Evolutionary conservation across 306 rosid species (phyloP).

Genomic region (Cercis canadensis): DNA sequence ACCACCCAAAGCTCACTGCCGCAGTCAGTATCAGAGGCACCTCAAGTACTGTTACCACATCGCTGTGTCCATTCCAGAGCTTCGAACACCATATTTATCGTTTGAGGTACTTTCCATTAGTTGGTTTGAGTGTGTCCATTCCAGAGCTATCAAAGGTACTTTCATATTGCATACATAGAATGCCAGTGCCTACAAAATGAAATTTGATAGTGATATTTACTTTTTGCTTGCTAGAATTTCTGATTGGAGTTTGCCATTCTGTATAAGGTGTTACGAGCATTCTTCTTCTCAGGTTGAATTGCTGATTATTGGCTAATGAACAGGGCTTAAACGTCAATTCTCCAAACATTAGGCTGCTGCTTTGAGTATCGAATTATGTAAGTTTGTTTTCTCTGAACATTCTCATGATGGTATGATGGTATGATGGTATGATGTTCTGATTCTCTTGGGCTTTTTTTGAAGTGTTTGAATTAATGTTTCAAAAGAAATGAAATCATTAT

Average conservation of each 20-base stretch:
- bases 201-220: too few relatives aligned
- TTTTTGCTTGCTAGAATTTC: background rate
- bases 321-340: too few relatives aligned
- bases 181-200: too few relatives aligned
- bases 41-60: too few relatives aligned
- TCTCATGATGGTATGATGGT: background rate
- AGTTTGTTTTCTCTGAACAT: background rate
- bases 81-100: too few relatives aligned
- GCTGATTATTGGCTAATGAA: background rate
- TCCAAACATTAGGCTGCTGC: background rate
- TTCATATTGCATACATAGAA: too few relatives aligned
- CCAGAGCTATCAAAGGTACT: too few relatives aligned
- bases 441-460: background rate
- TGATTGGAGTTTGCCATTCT: background rate
- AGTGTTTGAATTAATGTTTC: background rate
- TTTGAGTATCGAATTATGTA: slow-evolving; percentile 24
- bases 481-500: background rate
- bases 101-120: too few relatives aligned
- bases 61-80: too few relatives aligned
- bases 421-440: background rate
- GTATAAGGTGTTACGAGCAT: background rate
- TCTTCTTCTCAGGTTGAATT: background rate
- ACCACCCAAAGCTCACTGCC: too few relatives aligned
- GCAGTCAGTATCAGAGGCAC: too few relatives aligned
- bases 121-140: too few relatives aligned